Evolutionary conservation across 352 stramenopile species (phyloP).

Genomic region (Globisporangium rhizosaccharum): DNA sequence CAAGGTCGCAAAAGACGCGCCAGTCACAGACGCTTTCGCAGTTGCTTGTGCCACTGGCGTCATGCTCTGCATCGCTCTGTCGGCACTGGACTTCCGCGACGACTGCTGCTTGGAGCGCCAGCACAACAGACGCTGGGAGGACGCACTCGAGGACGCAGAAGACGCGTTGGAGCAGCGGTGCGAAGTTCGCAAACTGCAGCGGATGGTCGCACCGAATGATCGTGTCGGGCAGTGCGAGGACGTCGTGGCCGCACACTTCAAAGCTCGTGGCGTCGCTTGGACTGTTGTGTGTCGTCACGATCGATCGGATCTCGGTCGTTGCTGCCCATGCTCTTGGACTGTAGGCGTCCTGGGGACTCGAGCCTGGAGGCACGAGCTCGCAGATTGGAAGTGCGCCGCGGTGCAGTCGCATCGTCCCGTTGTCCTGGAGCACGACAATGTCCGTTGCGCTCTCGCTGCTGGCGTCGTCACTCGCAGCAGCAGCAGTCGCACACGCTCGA

Average conservation of each 20-base stretch:
- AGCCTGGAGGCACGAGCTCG: constrained; percentile 15
- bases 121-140: constrained; percentile 15
- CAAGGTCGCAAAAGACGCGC: constrained; percentile 6
- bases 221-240: constrained; percentile 11
- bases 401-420: constrained; percentile 28
- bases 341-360: constrained; percentile 2
- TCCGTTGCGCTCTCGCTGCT: constrained; percentile 11
- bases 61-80: not conserved
- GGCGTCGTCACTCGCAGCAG: not conserved
- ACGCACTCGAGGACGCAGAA: constrained; percentile 27
- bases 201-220: constrained; percentile 39
- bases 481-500: no score
- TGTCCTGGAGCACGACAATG: constrained; percentile 35
- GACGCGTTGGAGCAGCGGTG: constrained; percentile 25
- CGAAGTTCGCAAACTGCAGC: constrained; percentile 17
- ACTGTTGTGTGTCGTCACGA: constrained; percentile 7
- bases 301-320: constrained; percentile 22
- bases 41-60: not conserved
- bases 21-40: constrained; percentile 2
- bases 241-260: constrained; percentile 23
- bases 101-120: constrained; percentile 7
- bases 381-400: constrained; percentile 28
- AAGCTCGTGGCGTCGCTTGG: constrained; percentile 13
- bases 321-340: constrained; percentile 8
- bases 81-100: not conserved